phyloP scores from a whole-genome alignment of 164 flowering plant genomes.

The Magnolia changhungtana region DNA sequence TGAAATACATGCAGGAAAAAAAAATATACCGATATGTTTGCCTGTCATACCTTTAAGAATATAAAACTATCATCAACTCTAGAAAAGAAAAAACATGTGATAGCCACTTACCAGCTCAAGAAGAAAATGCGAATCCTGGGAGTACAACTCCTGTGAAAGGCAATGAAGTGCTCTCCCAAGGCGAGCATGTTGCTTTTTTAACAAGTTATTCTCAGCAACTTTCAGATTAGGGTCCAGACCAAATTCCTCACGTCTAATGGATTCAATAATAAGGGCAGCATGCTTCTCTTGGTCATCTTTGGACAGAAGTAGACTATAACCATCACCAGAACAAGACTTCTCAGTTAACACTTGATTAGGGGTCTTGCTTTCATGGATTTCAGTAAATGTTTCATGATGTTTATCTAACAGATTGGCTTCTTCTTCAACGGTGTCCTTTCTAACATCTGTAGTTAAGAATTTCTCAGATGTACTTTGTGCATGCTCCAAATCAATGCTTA shows the following conservation, averaged over 20 bases:
- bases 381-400: conserved; percentile 10
- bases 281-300: conserved; percentile 21
- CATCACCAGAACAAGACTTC: conserved; percentile 8
- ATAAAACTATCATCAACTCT: not conserved
- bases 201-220: conserved; percentile 47
- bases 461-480: conserved; percentile 7
- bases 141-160: conserved; percentile 90
- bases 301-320: conserved; percentile 2
- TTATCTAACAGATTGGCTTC: conserved; percentile 6
- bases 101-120: conserved; percentile 75
- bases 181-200: conserved; percentile 95
- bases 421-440: conserved; percentile 10
- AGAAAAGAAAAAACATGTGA: not conserved
- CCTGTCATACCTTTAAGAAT: no score
- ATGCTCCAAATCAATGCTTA: not conserved
- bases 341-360: conserved; percentile 17
- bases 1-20: no score
- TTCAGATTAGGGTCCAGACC: conserved; percentile 66
- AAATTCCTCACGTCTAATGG: conserved; percentile 89
- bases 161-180: conserved; percentile 93
- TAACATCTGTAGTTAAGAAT: conserved; percentile 5
- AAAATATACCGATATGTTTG: no score
- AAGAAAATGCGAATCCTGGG: conserved; percentile 97
- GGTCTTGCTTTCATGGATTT: conserved; percentile 10
- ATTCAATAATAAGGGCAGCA: conserved; percentile 58